Evolutionary conservation across 2,329 filamentous ascomycete genomes (phyloP).

Genomic region (Ceratocystis lukuohia): DNA sequence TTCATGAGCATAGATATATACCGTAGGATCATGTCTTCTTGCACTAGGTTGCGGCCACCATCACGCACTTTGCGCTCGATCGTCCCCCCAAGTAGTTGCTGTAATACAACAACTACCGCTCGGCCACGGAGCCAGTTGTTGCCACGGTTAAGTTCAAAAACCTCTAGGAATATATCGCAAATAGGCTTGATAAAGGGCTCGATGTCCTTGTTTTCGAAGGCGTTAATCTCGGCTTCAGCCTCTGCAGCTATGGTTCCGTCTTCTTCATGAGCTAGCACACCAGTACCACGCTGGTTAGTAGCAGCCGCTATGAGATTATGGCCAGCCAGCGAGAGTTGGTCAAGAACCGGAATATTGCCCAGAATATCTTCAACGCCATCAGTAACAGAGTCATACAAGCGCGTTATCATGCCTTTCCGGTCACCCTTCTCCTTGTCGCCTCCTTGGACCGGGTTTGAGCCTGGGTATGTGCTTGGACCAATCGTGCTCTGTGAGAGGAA

Average conservation of each 20-base stretch:
- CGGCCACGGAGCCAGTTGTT: slow-evolving; percentile 96
- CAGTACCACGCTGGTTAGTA: slow-evolving; percentile 46
- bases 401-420: slow-evolving; percentile 78
- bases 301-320: slow-evolving; percentile 79
- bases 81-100: slow-evolving; percentile 88
- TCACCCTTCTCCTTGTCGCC: slow-evolving; percentile 37
- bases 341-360: slow-evolving; percentile 87
- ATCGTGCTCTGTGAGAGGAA: slow-evolving; percentile 85
- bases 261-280: slow-evolving; percentile 37
- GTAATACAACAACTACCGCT: slow-evolving; percentile 88
- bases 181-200: slow-evolving; percentile 98
- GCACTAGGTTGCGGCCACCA: slow-evolving; percentile 55
- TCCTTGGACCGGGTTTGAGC: slow-evolving; percentile 29
- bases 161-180: slow-evolving; percentile 90
- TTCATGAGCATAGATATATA: slow-evolving; percentile 64
- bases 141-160: slow-evolving; percentile 85
- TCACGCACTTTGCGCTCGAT: slow-evolving; percentile 94
- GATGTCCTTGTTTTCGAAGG: slow-evolving; percentile 77
- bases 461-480: slow-evolving; percentile 30
- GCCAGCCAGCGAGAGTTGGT: slow-evolving; percentile 83
- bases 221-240: slow-evolving; percentile 84
- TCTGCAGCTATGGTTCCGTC: slow-evolving; percentile 48
- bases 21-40: slow-evolving; percentile 64
- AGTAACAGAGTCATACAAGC: slow-evolving; percentile 90
- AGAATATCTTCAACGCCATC: slow-evolving; percentile 98